Base-by-base conservation (phyloP, 2,329 filamentous ascomycete species). In the Aureobasidium namibiae region DNA sequence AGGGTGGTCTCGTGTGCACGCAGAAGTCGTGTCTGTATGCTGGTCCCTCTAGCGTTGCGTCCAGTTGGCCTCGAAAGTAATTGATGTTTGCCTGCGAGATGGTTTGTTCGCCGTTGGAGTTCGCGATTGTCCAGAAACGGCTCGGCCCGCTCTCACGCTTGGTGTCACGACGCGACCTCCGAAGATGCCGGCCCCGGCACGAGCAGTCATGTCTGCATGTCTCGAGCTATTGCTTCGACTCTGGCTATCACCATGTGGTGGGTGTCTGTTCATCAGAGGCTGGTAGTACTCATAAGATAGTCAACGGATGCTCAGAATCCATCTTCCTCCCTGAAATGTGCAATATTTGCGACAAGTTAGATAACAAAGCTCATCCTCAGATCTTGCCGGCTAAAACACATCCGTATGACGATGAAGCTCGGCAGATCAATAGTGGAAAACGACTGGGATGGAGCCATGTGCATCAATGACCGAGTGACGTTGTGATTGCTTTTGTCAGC, bases 71-170 rank as follows among this genome's bases (percentile, higher is more conserved):
- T 31, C 18, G 14, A 23, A 39, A 18, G 23, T 34, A n/a, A 52
- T 29, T 38, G 36, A 29, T 54, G 10, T 54, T 54, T 54, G 50
- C 50, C 50, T 54, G 24, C 50, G 26, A 33, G 36, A 54, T 54
- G 50, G 24, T 42, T 54, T 41, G 23, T 6, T 23, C 49, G 29
- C 36, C 34, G 49, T 26, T 39, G 4, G 14, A 39, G 34, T 26
- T 31, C 49, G 33, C 46, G 13, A 36, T 39, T 50, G n/a, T n/a
- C 21, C 24, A 38, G 1, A 26, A 16, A 16, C 49, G 49, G 49
- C 49, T 39, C 49, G 49, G 49, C 49, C 49, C 49, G 49, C 34
- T 36, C 29, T 49, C 31, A 4, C 26, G 46, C 26, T 29, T 29
- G 46, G 29, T 18, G 46, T 36, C 18, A 36, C 34, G 31, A 14